Evolutionary conservation across 257 asterid species (phyloP).

Genomic region (Gentiana macrophylla): DNA sequence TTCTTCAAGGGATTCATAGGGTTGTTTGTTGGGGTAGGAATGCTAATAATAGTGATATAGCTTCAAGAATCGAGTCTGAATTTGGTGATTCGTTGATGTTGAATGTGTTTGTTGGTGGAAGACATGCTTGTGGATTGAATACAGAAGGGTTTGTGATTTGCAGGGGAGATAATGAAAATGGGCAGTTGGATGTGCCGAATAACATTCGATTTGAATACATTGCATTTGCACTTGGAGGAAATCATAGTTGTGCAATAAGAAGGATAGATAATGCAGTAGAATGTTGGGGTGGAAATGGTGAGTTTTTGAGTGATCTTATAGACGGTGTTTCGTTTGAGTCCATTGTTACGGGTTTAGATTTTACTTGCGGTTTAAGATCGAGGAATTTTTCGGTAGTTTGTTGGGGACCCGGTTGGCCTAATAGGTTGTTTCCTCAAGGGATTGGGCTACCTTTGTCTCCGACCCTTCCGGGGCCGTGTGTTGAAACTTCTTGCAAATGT

Average conservation of each 20-base stretch:
- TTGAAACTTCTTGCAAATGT: constrained; percentile 39
- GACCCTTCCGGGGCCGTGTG: constrained; percentile 72
- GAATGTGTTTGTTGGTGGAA: constrained; percentile 47
- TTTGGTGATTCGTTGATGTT: constrained; percentile 36
- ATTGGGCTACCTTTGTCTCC: constrained; percentile 36
- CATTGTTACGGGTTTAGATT: constrained; percentile 56
- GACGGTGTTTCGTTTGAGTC: constrained; percentile 50
- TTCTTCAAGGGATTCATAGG: constrained; percentile 18
- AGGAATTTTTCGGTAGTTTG: constrained; percentile 57
- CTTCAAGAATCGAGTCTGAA: constrained; percentile 30
- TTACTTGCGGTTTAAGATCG: constrained; percentile 61
- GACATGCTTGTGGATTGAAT: constrained; percentile 62
- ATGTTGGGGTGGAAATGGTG: constrained; percentile 67
- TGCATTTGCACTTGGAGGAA: constrained; percentile 50
- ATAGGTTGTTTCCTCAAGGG: constrained; percentile 24
- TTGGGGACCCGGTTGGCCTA: constrained; percentile 81
- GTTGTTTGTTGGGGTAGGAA: constrained; percentile 63
- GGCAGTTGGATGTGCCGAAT: constrained; percentile 45
- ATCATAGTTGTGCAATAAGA: constrained; percentile 57
- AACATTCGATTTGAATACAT: constrained; percentile 28
- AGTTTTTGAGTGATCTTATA: constrained; percentile 17
- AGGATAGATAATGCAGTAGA: constrained; percentile 41
- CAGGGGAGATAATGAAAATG: constrained; percentile 43
- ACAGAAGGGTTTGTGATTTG: constrained; percentile 41
- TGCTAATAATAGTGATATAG: neutral